phyloP scores from a whole-genome alignment of 495 filamentous ascomycete genomes.

The Elaphomyces granulatus region DNA sequence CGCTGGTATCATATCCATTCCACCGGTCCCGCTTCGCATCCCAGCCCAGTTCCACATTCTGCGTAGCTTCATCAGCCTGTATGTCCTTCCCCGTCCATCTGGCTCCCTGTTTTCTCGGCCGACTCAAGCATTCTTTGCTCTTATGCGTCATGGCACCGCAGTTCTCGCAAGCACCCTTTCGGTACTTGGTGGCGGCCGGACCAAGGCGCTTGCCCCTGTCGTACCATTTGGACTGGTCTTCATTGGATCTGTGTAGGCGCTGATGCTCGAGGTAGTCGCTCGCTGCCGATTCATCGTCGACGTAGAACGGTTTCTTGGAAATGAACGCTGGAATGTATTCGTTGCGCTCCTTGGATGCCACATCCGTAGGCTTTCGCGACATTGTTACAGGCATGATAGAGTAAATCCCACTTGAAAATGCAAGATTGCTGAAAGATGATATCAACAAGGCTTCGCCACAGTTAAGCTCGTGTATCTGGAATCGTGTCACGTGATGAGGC shows the following conservation, averaged over 20 bases:
- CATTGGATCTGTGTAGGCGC: constrained; percentile 54
- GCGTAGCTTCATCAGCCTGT: constrained; percentile 77
- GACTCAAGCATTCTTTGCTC: constrained; percentile 79
- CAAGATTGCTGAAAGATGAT: too few species aligned
- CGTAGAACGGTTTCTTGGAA: constrained; percentile 94
- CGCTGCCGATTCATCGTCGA: constrained; percentile 61
- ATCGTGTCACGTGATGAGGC: too few species aligned
- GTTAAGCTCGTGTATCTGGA: too few species aligned
- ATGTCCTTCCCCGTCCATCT: constrained; percentile 90
- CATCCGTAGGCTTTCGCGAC: constrained; percentile 37
- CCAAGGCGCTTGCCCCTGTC: constrained; percentile 68
- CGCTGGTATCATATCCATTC: constrained; percentile 87
- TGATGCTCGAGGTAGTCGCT: constrained; percentile 96
- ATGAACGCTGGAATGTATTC: constrained; percentile 99
- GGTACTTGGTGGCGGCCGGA: constrained; percentile 84
- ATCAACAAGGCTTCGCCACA: too few species aligned
- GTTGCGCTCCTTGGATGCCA: constrained; percentile 64
- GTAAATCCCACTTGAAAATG: too few species aligned
- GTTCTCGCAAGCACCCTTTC: constrained; percentile 96
- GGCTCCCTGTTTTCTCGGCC: constrained; percentile 80
- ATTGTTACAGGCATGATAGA: too few species aligned
- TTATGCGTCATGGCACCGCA: constrained; percentile 96
- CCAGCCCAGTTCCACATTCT: constrained; percentile 78
- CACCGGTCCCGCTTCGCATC: constrained; percentile 97
- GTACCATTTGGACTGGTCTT: constrained; percentile 75